Conservation (phyloP, 2,329 filamentous ascomycete species). For the Neurospora crassa region DNA sequence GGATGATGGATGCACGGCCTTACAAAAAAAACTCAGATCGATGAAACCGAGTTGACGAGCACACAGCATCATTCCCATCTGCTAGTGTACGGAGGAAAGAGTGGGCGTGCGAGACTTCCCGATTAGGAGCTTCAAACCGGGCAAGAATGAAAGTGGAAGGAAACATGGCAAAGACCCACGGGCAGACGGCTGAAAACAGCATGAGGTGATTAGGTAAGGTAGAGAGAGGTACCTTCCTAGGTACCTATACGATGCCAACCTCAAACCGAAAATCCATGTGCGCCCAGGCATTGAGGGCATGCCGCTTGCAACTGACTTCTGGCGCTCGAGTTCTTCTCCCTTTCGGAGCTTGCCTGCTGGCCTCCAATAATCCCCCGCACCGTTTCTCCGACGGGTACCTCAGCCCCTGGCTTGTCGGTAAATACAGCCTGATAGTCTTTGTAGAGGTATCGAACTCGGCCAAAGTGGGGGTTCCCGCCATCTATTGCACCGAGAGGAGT, state of each 20-base stretch:
- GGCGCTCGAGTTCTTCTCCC: neutral
- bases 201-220: neutral
- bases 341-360: neutral
- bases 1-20: neutral
- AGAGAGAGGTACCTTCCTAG: too few relatives aligned
- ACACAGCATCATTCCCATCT: neutral
- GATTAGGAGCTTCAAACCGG: neutral
- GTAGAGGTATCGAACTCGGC: neutral
- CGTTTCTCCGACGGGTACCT: neutral
- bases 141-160: neutral
- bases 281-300: neutral
- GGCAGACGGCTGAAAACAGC: neutral
- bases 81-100: neutral
- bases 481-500: neutral
- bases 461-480: neutral
- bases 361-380: neutral
- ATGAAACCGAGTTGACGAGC: neutral
- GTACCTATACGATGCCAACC: neutral
- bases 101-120: neutral
- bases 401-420: neutral
- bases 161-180: neutral
- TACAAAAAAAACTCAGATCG: neutral
- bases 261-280: neutral
- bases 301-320: neutral
- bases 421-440: neutral